Percentiles rank a stretch among this genome's conserved stretches.
Conservation (phyloP, 2,329 filamentous ascomycete genomes). For the Trichoderma sp. region DNA sequence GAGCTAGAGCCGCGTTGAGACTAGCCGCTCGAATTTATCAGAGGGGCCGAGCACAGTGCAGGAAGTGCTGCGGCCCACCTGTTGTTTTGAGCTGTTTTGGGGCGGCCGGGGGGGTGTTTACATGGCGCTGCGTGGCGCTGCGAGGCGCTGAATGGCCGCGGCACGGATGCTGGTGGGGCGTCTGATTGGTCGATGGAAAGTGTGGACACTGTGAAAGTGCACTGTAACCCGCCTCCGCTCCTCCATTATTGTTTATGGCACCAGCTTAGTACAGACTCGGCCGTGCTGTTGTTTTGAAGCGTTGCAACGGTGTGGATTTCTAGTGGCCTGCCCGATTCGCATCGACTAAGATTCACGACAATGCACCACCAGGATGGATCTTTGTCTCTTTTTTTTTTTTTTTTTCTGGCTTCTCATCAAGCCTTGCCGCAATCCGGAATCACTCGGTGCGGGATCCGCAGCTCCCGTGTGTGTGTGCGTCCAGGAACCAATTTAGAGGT, state of each 20-base stretch:
- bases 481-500: not conserved
- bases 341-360: slow-evolving; percentile 2
- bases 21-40: not conserved
- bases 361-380: not conserved
- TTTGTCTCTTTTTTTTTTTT: not conserved
- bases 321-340: not conserved
- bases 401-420: not conserved
- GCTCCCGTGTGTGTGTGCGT: not conserved
- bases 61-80: not conserved
- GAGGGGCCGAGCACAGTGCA: slow-evolving; percentile 16
- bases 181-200: not conserved
- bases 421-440: not conserved
- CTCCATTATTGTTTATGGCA: not conserved
- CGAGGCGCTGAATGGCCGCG: slow-evolving; percentile 2
- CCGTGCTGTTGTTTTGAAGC: not conserved
- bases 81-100: slow-evolving; percentile 17
- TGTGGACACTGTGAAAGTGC: not conserved
- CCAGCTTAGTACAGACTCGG: not conserved
- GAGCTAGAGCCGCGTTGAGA: slow-evolving; percentile 1
- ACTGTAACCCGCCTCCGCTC: not conserved
- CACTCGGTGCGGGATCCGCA: not conserved
- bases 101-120: not conserved
- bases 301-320: slow-evolving; percentile 10
- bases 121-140: not conserved
- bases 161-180: not conserved